Percentiles rank a stretch among this genome's conserved stretches.
Conservation (phyloP, 2,329 filamentous ascomycete species). For the Seiridium cupressi region DNA sequence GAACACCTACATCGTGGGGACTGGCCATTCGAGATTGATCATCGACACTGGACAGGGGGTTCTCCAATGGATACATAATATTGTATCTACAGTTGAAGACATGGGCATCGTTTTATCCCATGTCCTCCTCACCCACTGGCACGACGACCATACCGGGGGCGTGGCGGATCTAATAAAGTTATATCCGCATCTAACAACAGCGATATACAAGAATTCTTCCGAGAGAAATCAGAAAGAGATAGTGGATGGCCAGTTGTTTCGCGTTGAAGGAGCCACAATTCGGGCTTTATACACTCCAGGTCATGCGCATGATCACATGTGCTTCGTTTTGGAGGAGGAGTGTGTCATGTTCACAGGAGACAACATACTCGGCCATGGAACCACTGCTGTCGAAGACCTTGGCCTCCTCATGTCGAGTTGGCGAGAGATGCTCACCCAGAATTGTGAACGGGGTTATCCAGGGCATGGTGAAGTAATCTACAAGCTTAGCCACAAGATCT, state of each 20-base stretch:
- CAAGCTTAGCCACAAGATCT: slow-evolving; percentile 68
- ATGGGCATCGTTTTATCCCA: slow-evolving; percentile 33
- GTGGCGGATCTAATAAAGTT: slow-evolving; percentile 64
- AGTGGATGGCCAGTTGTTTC: slow-evolving; percentile 47
- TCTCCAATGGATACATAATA: slow-evolving; percentile 51
- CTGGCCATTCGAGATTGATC: slow-evolving; percentile 59
- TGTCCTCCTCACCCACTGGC: slow-evolving; percentile 88
- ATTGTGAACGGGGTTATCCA: slow-evolving; percentile 70
- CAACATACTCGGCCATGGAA: slow-evolving; percentile 82
- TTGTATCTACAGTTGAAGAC: slow-evolving; percentile 28
- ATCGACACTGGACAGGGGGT: slow-evolving; percentile 73
- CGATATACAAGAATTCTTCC: slow-evolving; percentile 64
- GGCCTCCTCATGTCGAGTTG: slow-evolving; percentile 65
- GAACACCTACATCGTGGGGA: slow-evolving; percentile 75
- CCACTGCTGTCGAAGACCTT: slow-evolving; percentile 78
- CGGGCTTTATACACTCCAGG: slow-evolving; percentile 46
- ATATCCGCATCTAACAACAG: slow-evolving; percentile 53
- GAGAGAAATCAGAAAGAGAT: slow-evolving; percentile 50
- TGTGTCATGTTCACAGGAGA: slow-evolving; percentile 83
- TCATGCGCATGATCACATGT: slow-evolving; percentile 79
- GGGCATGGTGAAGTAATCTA: slow-evolving; percentile 78
- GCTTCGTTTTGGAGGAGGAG: slow-evolving; percentile 72
- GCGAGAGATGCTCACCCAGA: slow-evolving; percentile 61
- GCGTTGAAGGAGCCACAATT: slow-evolving; percentile 38
- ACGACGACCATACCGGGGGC: slow-evolving; percentile 79